These are phyloP conservation scores for Penicillium capsulatum DNA, from an alignment of 2,329 filamentous ascomycete genomes.

Conservation along the genomic window DNA sequence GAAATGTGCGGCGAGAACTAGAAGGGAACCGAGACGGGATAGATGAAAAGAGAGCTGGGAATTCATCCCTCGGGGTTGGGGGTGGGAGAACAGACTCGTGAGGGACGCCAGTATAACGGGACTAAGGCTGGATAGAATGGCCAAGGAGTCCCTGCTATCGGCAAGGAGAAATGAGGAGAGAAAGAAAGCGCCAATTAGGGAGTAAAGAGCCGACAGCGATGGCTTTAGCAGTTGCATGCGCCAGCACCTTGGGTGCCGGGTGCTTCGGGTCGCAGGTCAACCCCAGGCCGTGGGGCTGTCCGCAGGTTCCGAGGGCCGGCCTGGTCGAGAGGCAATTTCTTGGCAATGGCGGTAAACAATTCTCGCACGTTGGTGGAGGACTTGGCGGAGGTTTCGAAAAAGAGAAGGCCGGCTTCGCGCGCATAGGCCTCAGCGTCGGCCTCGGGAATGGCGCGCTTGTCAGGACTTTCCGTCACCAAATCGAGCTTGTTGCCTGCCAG, in stretches of 20 bases:
- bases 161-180: not conserved
- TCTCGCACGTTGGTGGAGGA: conserved; percentile 94
- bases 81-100: no score
- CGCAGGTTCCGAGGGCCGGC: conserved; percentile 84
- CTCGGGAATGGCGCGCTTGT: conserved; percentile 86
- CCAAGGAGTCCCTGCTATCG: no score
- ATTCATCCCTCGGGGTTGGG: not conserved
- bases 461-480: conserved; percentile 86
- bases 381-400: conserved; percentile 98
- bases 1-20: conserved; percentile 15
- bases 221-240: conserved; percentile 60
- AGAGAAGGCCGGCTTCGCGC: conserved; percentile 84
- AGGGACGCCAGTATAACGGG: no score
- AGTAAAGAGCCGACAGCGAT: not conserved
- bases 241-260: conserved; percentile 56
- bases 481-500: conserved; percentile 97
- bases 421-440: conserved; percentile 95
- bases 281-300: conserved; percentile 58
- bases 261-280: conserved; percentile 62
- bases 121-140: no score
- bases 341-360: conserved; percentile 94
- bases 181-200: not conserved
- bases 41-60: conserved; percentile 14
- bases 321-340: conserved; percentile 95
- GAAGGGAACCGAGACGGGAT: conserved; percentile 17